Evolutionary conservation across 768 basidiomycete genomes (phyloP).

Genomic region (Leccinum subgranulosum): DNA sequence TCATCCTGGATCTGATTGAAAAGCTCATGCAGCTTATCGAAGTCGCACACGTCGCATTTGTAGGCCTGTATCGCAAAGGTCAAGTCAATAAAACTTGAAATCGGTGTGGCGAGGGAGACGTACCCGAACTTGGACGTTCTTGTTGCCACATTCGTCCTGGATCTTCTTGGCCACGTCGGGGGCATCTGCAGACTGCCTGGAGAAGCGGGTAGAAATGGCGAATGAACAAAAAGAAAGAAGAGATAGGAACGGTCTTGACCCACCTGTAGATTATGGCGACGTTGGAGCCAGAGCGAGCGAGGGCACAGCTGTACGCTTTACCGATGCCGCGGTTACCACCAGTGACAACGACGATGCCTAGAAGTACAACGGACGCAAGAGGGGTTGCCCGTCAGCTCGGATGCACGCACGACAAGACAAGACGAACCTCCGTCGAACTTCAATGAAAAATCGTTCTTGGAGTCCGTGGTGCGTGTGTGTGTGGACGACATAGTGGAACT

Average conservation of each 20-base stretch:
- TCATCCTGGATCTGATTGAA: slow-evolving; percentile 50
- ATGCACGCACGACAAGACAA: background rate
- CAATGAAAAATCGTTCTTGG: slow-evolving; percentile 8
- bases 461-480: background rate
- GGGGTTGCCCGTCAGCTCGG: background rate
- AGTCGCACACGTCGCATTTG: slow-evolving; percentile 57
- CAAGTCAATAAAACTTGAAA: background rate
- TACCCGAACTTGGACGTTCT: slow-evolving; percentile 39
- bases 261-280: slow-evolving; percentile 64
- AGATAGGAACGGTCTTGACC: background rate
- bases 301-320: slow-evolving; percentile 47
- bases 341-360: slow-evolving; percentile 52
- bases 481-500: slow-evolving; percentile 4
- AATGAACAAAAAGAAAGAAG: background rate
- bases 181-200: slow-evolving; percentile 47
- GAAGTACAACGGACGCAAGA: slow-evolving; percentile 7
- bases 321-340: slow-evolving; percentile 66
- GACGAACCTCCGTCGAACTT: slow-evolving; percentile 30
- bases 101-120: background rate
- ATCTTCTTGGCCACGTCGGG: slow-evolving; percentile 46
- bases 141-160: slow-evolving; percentile 41
- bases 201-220: background rate
- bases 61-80: slow-evolving; percentile 43
- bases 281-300: slow-evolving; percentile 52
- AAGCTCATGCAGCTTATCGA: slow-evolving; percentile 39